These are phyloP conservation scores for Aegilops speltoides DNA, from an alignment of 176 grass and related monocot genomes.

Conservation along the genomic window DNA sequence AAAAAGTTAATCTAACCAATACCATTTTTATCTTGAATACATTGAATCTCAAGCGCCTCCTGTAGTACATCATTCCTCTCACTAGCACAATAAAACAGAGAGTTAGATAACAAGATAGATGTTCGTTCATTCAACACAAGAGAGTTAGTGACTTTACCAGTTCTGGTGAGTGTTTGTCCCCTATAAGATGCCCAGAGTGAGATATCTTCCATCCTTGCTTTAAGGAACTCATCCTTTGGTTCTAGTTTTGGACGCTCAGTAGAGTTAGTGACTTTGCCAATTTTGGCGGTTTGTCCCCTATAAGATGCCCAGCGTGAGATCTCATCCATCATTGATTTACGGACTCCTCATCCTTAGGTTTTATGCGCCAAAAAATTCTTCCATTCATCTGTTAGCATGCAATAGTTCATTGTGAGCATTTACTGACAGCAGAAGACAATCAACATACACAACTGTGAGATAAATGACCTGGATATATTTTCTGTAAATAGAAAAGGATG, in stretches of 20 bases:
- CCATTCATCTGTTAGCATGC: conserved; percentile 72
- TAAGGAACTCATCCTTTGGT: conserved; percentile 22
- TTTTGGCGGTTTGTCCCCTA: conserved; percentile 81
- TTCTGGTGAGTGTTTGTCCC: conserved; percentile 86
- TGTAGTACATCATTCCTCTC: conserved; percentile 99
- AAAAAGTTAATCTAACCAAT: conserved; percentile 32
- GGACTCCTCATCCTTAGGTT: conserved; percentile 1
- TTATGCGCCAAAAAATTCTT: conserved; percentile 59
- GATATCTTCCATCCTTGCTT: conserved; percentile 2
- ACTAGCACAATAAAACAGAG: conserved; percentile 49
- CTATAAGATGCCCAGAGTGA: conserved; percentile 81
- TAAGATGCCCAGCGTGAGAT: conserved; percentile 75
- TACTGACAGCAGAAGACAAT: conserved; percentile 3
- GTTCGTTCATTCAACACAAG: not conserved
- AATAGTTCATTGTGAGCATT: conserved; percentile 26
- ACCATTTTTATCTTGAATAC: conserved; percentile 47
- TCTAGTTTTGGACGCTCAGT: conserved; percentile 23
- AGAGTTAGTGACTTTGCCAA: conserved; percentile 67
- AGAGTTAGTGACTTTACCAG: conserved; percentile 48
- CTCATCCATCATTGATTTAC: not conserved
- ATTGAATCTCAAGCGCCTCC: conserved; percentile 73
- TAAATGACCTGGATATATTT: conserved; percentile 79
- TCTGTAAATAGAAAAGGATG: conserved; percentile 79
- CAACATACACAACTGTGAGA: not conserved
- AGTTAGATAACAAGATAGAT: conserved; percentile 29